Evolutionary conservation across 768 basidiomycete species (phyloP).

Genomic region (Dictyophora rubrovolvata): DNA sequence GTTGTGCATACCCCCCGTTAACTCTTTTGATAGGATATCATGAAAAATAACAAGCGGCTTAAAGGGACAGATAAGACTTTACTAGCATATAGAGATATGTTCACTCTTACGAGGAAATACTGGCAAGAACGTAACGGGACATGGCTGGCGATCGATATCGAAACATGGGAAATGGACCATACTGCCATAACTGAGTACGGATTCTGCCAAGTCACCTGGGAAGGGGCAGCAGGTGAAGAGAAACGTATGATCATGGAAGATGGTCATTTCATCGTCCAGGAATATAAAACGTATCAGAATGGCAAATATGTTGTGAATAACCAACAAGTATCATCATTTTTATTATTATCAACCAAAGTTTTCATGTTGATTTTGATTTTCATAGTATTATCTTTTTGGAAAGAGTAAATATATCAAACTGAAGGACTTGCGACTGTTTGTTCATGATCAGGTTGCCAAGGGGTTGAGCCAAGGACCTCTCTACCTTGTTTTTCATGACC

Average conservation of each 20-base stretch:
- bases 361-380: neutral
- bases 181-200: constrained; percentile 72
- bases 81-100: constrained; percentile 45
- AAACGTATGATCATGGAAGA: constrained; percentile 27
- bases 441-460: constrained; percentile 35
- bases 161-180: constrained; percentile 75
- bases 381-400: constrained; percentile 60
- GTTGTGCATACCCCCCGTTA: no score
- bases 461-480: constrained; percentile 43
- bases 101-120: constrained; percentile 56
- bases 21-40: constrained; percentile 43
- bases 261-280: constrained; percentile 57
- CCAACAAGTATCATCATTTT: constrained; percentile 37
- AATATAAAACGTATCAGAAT: constrained; percentile 49
- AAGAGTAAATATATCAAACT: constrained; percentile 43
- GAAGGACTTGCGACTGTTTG: constrained; percentile 38
- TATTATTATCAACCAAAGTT: constrained; percentile 1
- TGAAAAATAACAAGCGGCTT: constrained; percentile 71
- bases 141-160: constrained; percentile 76
- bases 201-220: constrained; percentile 54
- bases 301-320: constrained; percentile 52
- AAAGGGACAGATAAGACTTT: constrained; percentile 53
- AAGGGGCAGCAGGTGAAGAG: constrained; percentile 29
- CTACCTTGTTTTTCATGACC: constrained; percentile 76
- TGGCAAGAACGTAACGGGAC: constrained; percentile 56